Conservation (phyloP, 1,284 basidiomycete genomes). For the Violaceomyces palustris region DNA sequence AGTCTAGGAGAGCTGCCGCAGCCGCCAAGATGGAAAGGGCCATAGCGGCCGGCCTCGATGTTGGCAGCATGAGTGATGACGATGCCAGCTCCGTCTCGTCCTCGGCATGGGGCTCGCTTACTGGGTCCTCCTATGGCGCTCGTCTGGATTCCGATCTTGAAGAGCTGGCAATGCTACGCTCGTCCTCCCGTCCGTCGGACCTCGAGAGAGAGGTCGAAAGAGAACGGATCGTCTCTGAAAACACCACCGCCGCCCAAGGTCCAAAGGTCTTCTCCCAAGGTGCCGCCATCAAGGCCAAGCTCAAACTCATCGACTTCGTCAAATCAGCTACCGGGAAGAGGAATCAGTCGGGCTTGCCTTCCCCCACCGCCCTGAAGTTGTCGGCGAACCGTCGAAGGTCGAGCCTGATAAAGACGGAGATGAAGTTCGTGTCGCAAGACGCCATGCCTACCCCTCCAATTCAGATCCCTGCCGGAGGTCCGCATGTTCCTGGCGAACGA, state of each 20-base stretch:
- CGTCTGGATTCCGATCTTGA: conserved; percentile 4
- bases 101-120: conserved; percentile 27
- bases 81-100: conserved; percentile 33
- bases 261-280: conserved; percentile 33
- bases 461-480: too few relatives aligned
- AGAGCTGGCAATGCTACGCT: conserved; percentile 1
- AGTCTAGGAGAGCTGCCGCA: not conserved
- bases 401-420: too few relatives aligned
- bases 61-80: conserved; percentile 9
- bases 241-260: conserved; percentile 34
- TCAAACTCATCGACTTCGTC: conserved; percentile 32
- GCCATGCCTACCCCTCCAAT: too few relatives aligned
- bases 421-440: too few relatives aligned
- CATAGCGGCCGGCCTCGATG: too few relatives aligned
- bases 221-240: conserved; percentile 18
- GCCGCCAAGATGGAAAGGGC: not conserved
- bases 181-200: conserved; percentile 8
- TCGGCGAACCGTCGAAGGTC: too few relatives aligned
- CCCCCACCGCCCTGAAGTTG: too few relatives aligned
- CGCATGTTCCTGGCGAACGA: too few relatives aligned
- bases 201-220: conserved; percentile 12
- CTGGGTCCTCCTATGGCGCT: conserved; percentile 13
- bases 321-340: conserved; percentile 15
- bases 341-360: too few relatives aligned
- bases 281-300: conserved; percentile 40